Conservation (phyloP, 768 basidiomycete genomes). For the Hericium alpestre region DNA sequence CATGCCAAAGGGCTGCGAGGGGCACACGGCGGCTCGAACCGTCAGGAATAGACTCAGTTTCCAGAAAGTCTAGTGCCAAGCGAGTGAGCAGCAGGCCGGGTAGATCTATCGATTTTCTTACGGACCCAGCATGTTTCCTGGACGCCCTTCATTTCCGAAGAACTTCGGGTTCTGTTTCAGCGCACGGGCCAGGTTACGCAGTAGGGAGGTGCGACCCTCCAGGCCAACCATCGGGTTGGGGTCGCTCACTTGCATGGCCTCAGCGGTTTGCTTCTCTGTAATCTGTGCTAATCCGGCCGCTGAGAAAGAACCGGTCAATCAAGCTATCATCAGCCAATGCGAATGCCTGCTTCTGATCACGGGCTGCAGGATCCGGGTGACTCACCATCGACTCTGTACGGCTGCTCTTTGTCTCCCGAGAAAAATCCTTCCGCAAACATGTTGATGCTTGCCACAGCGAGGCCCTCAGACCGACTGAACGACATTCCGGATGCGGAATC, state of each 20-base stretch:
- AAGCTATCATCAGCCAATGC: constrained; percentile 3
- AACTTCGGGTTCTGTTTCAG: constrained; percentile 52
- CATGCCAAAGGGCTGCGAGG: constrained; percentile 69
- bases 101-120: constrained; percentile 4
- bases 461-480: constrained; percentile 65
- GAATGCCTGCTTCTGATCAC: neutral
- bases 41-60: constrained; percentile 37
- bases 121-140: constrained; percentile 74
- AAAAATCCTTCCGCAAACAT: constrained; percentile 86
- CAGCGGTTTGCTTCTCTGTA: constrained; percentile 45
- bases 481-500: constrained; percentile 44
- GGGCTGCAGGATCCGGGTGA: constrained; percentile 6
- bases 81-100: neutral
- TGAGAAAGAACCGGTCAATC: constrained; percentile 19
- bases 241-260: constrained; percentile 69
- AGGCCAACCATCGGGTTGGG: constrained; percentile 85
- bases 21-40: constrained; percentile 41
- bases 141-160: constrained; percentile 67
- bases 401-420: constrained; percentile 50
- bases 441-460: constrained; percentile 82
- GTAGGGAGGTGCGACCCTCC: constrained; percentile 71
- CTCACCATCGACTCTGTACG: constrained; percentile 73
- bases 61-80: constrained; percentile 51
- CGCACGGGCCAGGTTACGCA: constrained; percentile 64
- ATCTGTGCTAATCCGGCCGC: constrained; percentile 62